phyloP scores from a whole-genome alignment of 192 early-diverging fungal genomes.

The Backusella morwellensis region DNA sequence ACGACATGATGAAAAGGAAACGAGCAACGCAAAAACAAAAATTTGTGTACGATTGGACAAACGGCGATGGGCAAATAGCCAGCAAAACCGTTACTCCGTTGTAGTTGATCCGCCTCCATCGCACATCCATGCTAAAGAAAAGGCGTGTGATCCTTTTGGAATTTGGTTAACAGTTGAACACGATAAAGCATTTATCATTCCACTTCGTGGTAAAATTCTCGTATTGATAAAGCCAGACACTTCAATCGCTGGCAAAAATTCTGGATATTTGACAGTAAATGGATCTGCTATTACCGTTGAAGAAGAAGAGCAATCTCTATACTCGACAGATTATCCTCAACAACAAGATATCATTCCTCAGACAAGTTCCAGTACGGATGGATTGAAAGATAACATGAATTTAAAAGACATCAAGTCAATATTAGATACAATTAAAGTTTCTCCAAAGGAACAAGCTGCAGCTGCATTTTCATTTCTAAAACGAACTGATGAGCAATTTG shows the following conservation, averaged over 20 bases:
- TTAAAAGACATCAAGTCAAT: not conserved
- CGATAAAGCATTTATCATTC: conserved; percentile 38
- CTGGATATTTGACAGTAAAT: conserved; percentile 16
- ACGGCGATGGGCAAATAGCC: conserved; percentile 30
- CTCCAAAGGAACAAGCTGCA: conserved; percentile 23
- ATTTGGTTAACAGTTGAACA: conserved; percentile 45
- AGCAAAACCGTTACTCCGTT: conserved; percentile 28
- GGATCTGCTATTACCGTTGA: conserved; percentile 35
- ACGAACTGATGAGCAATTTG: conserved; percentile 42
- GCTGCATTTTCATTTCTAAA: conserved; percentile 32
- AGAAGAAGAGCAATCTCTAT: not conserved
- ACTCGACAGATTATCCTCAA: not conserved
- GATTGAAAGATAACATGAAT: not conserved
- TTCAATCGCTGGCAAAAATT: not conserved
- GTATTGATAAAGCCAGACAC: conserved; percentile 37
- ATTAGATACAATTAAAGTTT: not conserved
- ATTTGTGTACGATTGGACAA: conserved; percentile 37
- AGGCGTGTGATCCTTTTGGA: conserved; percentile 41
- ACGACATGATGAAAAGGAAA: not conserved
- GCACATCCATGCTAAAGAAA: conserved; percentile 26
- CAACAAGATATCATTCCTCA: not conserved
- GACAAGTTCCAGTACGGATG: not conserved
- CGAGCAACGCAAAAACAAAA: not conserved
- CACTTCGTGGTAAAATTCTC: conserved; percentile 43
- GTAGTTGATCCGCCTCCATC: conserved; percentile 52